phyloP scores from a whole-genome alignment of 345 rosid genomes.

The Dovyalis caffra region DNA sequence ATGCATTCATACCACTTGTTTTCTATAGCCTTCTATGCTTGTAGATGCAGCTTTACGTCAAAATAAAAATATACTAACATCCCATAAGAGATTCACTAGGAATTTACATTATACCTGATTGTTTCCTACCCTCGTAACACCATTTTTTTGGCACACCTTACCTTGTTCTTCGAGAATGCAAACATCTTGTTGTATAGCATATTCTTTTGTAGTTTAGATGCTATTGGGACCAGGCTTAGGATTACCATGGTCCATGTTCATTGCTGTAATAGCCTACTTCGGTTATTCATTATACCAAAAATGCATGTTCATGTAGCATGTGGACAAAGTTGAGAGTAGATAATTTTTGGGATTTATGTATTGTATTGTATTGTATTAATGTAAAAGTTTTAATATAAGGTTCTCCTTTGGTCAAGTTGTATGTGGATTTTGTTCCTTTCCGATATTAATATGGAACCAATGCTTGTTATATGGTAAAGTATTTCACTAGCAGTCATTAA shows the following conservation, averaged over 20 bases:
- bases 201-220: background rate
- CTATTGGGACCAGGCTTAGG: background rate
- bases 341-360: background rate
- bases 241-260: background rate
- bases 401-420: background rate
- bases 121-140: background rate
- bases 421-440: background rate
- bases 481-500: too few relatives aligned
- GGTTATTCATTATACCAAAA: too few relatives aligned
- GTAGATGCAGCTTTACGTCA: constrained; percentile 28
- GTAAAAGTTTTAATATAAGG: background rate
- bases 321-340: background rate
- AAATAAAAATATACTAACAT: background rate
- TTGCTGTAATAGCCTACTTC: background rate
- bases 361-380: background rate
- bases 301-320: background rate
- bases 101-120: background rate
- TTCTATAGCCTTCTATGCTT: constrained; percentile 93
- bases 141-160: background rate
- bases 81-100: too few relatives aligned
- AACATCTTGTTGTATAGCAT: background rate
- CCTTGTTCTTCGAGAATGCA: background rate
- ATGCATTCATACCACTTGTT: constrained; percentile 90
- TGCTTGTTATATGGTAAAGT: too few relatives aligned
- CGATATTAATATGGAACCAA: too few relatives aligned